Evolutionary conservation across 352 stramenopile species (phyloP), one percentile per base, ranked within the genome.

Genomic region (Phytophthora tentaculata): DNA sequence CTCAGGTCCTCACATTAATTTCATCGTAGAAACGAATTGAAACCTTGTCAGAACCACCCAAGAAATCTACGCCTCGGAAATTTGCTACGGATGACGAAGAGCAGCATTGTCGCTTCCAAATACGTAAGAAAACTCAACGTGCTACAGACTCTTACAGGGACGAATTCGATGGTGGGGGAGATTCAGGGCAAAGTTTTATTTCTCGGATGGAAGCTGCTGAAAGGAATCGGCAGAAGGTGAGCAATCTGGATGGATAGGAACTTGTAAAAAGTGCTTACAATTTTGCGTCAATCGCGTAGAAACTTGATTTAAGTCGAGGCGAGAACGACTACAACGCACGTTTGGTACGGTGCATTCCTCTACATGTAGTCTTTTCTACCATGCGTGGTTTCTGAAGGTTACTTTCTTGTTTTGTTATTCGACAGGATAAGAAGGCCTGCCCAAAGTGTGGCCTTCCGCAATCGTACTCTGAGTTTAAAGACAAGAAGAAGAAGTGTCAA

Each of bases 401-500:
- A n/a, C n/a, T n/a, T n/a, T n/a, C n/a, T n/a, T n/a, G n/a, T n/a
- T n/a, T n/a, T n/a, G n/a, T n/a, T n/a, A n/a, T n/a, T n/a, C n/a
- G n/a, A 44, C 53, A 94, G 87, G 86, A 90, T 72, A 95, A 94
- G 52, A 94, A 94, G 45, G 74, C 76, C 2, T 95, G 88, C 26
- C 88, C 86, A 3, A 90, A 82, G 39, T 95, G 88, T 55, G 61
- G 72, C 3, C 69, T 84, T 50, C 58, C 79, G 13, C 88, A 95
- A 62, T 93, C 86, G 20, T 95, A 92, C 54, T 87, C 88, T 1
- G 88, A 95, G 57, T 88, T 78, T n/a, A 86, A 84, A 10, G 88
- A 94, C 76, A 95, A 95, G 72, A 95, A 94, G 73, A 95, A 95
- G 57, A 77, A 78, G 4, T 95, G 88, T 56, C 86, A 92, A 62